Conservation (phyloP, 768 basidiomycete genomes). For the Bullera alba region DNA sequence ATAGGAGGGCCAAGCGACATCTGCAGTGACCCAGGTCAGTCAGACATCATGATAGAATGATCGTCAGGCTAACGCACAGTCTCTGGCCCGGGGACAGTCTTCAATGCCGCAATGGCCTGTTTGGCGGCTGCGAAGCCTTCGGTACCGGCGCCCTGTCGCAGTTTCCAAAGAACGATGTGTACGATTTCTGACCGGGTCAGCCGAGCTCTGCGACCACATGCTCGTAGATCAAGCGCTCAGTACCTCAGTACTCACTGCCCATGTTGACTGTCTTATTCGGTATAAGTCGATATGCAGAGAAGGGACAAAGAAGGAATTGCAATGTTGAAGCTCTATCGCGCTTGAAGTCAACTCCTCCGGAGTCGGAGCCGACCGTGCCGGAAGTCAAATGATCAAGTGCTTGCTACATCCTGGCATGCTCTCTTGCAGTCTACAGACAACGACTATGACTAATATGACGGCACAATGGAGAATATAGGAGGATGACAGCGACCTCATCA, state of each 20-base stretch:
- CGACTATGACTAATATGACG: not conserved
- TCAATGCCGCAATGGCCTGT: conserved; percentile 25
- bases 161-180: conserved; percentile 44
- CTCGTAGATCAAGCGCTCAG: not conserved
- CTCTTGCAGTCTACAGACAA: no score
- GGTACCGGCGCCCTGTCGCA: conserved; percentile 5
- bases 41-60: not conserved
- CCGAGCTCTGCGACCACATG: not conserved
- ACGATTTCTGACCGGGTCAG: conserved; percentile 29
- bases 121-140: conserved; percentile 15
- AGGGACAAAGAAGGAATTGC: not conserved
- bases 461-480: not conserved
- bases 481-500: no score
- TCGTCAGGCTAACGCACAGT: conserved; percentile 3
- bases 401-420: no score
- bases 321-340: no score
- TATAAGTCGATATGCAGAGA: not conserved
- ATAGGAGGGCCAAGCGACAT: conserved; percentile 38
- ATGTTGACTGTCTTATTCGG: not conserved
- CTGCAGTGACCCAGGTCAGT: conserved; percentile 1
- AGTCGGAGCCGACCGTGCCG: no score
- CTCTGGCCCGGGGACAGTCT: conserved; percentile 40
- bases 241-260: conserved; percentile 3
- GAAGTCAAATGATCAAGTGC: no score
- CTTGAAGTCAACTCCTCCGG: no score